Conservation (phyloP, 2,329 filamentous ascomycete species). For the Lasiodiplodia sp. region DNA sequence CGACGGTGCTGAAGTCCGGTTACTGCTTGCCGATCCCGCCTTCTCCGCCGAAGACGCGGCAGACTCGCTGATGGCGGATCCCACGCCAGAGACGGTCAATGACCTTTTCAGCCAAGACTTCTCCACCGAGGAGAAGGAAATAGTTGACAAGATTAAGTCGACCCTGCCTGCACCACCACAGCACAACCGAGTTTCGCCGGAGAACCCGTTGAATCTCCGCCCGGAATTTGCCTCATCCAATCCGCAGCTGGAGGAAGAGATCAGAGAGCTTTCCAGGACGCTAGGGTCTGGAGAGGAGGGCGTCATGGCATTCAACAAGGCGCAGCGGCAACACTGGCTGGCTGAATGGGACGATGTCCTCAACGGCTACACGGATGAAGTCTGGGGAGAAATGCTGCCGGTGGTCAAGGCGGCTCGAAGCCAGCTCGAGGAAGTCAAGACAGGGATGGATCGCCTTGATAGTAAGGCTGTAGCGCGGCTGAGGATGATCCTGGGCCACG, state of each 20-base stretch:
- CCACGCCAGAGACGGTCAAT: slow-evolving; percentile 19
- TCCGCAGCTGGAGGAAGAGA: slow-evolving; percentile 24
- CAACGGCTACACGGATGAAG: slow-evolving; percentile 36
- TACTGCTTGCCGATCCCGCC: slow-evolving; percentile 30
- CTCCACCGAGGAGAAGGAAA: slow-evolving; percentile 27
- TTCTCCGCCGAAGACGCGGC: slow-evolving; percentile 17
- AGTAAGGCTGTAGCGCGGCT: slow-evolving; percentile 35
- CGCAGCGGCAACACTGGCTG: slow-evolving; percentile 28
- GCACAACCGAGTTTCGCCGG: slow-evolving; percentile 26
- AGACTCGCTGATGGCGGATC: slow-evolving; percentile 18
- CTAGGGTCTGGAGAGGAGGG: background rate
- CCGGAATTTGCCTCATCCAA: slow-evolving; percentile 29
- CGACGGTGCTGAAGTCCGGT: slow-evolving; percentile 33
- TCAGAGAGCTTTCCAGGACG: slow-evolving; percentile 1
- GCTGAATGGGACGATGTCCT: slow-evolving; percentile 36
- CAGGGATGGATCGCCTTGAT: slow-evolving; percentile 31
- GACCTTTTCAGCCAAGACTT: slow-evolving; percentile 31
- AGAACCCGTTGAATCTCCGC: slow-evolving; percentile 33
- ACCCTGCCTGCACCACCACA: slow-evolving; percentile 31
- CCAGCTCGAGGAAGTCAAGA: slow-evolving; percentile 33
- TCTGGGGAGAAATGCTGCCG: slow-evolving; percentile 36
- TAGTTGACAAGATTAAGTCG: slow-evolving; percentile 31
- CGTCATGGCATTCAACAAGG: background rate
- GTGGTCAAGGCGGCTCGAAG: slow-evolving; percentile 33
- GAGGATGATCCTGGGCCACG: slow-evolving; percentile 38